Percentiles rank a stretch among this genome's conserved stretches.
These are phyloP conservation scores for Eimeria brunetti DNA, from an alignment of 169 alveolate genomes.

Conservation along the genomic window DNA sequence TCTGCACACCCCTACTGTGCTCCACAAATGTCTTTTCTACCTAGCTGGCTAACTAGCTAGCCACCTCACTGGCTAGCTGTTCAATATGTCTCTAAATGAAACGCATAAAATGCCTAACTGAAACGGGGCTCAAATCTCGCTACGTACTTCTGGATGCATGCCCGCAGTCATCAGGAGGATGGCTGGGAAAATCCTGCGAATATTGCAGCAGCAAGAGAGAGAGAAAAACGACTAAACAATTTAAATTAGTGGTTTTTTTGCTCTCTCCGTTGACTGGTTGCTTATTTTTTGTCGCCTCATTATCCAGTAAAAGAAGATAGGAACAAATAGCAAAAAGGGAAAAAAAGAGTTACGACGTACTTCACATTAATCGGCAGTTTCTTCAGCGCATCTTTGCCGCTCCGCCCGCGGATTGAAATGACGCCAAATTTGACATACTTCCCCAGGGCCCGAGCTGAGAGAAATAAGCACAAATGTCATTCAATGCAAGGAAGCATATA, in stretches of 20 bases:
- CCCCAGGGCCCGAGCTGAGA: slow-evolving; percentile 74
- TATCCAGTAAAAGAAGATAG: background rate
- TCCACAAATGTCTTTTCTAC: background rate
- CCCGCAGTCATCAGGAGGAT: slow-evolving; percentile 64
- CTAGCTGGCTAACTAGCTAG: background rate
- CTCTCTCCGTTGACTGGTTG: background rate
- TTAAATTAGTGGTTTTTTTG: background rate
- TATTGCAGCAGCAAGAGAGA: background rate
- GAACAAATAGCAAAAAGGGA: background rate
- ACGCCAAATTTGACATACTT: slow-evolving; percentile 71
- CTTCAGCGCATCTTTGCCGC: slow-evolving; percentile 49
- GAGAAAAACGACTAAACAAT: background rate
- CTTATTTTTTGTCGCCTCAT: no score
- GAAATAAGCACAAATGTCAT: background rate
- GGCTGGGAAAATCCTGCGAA: slow-evolving; percentile 73
- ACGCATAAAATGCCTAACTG: background rate
- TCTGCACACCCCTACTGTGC: no score
- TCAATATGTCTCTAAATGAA: no score
- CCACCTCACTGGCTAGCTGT: background rate
- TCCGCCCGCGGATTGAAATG: slow-evolving; percentile 31
- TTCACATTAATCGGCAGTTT: slow-evolving; percentile 64
- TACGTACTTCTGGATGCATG: slow-evolving; percentile 77
- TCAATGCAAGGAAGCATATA: no score
- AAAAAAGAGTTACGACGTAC: slow-evolving; percentile 5
- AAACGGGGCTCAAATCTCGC: background rate